phyloP scores from a whole-genome alignment of 2,329 filamentous ascomycete species.

The Exophiala phaeomuriformis region DNA sequence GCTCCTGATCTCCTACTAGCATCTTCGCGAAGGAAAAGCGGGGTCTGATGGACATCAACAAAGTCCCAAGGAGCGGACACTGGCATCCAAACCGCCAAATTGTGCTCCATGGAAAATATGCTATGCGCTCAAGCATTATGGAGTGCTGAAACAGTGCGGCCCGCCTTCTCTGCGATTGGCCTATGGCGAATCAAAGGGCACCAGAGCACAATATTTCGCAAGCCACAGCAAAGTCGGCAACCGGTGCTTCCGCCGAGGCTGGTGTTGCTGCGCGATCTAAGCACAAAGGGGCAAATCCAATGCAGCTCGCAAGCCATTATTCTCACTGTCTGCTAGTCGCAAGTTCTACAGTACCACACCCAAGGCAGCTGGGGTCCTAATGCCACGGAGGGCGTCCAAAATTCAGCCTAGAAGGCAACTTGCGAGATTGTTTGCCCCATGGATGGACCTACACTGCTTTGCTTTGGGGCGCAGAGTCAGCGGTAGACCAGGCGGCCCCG shows the following conservation, averaged over 20 bases:
- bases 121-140: conserved; percentile 3
- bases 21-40: conserved; percentile 2
- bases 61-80: conserved; percentile 2
- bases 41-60: conserved; percentile 15
- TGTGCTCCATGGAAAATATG: conserved; percentile 13
- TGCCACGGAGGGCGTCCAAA: background rate
- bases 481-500: too few relatives aligned
- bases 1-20: conserved; percentile 16
- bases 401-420: background rate
- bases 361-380: background rate
- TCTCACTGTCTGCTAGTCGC: background rate
- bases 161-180: conserved; percentile 11
- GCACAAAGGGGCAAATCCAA: conserved; percentile 14
- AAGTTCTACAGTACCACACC: background rate
- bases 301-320: conserved; percentile 1
- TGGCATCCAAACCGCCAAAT: conserved; percentile 10
- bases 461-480: background rate
- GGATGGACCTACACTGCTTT: background rate
- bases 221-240: conserved; percentile 21
- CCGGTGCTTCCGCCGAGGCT: conserved; percentile 23
- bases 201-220: conserved; percentile 10
- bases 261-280: conserved; percentile 13
- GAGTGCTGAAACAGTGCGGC: conserved; percentile 18
- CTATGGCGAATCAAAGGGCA: conserved; percentile 19
- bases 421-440: background rate